Evolutionary conservation across 805 yeast species (phyloP).

Genomic region (Candida odintsovae): DNA sequence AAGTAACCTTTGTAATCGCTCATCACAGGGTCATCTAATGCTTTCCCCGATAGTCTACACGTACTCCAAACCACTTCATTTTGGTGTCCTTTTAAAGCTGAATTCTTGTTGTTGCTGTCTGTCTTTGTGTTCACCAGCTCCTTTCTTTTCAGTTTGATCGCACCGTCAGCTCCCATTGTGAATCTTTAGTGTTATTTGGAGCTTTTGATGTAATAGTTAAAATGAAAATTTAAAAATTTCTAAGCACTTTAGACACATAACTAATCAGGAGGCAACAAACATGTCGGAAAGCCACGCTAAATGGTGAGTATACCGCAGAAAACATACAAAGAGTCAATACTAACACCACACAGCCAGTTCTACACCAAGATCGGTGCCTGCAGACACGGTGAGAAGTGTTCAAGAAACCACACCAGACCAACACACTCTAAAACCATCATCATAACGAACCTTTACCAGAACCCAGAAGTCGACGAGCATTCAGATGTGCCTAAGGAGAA

Average conservation of each 20-base stretch:
- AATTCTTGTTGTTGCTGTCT: conserved; percentile 5
- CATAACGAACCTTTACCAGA: conserved; percentile 57
- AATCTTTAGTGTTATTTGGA: not conserved
- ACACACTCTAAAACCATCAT: conserved; percentile 57
- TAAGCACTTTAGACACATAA: too few relatives aligned
- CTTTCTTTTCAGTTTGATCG: conserved; percentile 55
- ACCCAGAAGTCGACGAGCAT: conserved; percentile 41
- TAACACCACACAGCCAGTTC: conserved; percentile 42
- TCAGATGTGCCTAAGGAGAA: conserved; percentile 26
- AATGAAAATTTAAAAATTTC: not conserved
- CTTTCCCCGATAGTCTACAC: conserved; percentile 42
- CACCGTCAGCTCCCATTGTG: conserved; percentile 55
- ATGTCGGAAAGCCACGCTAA: conserved; percentile 14
- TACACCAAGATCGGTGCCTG: conserved; percentile 87
- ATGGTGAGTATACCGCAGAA: conserved; percentile 11
- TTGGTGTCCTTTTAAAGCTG: conserved; percentile 23
- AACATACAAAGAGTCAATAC: not conserved
- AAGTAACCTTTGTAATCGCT: conserved; percentile 65
- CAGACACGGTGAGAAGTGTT: conserved; percentile 86
- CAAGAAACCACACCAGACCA: conserved; percentile 68
- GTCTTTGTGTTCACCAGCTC: conserved; percentile 34
- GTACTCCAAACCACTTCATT: conserved; percentile 13
- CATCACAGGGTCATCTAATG: conserved; percentile 47
- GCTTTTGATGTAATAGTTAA: too few relatives aligned
- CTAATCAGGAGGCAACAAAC: too few relatives aligned